Base-by-base conservation (phyloP, 164 flowering plant species). In the Platanus orientalis region DNA sequence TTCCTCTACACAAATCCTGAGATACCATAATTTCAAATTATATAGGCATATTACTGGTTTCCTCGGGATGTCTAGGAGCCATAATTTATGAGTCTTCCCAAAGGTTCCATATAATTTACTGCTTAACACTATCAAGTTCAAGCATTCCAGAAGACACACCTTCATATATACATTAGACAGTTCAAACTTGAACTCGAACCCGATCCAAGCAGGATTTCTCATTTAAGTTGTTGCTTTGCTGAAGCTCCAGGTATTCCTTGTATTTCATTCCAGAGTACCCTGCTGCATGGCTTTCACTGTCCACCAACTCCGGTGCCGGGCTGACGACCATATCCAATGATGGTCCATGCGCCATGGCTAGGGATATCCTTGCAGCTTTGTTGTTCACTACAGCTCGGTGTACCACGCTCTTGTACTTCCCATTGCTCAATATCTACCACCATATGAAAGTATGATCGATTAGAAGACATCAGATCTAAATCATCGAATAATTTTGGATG, bases 391-490 rank as follows among this genome's bases (percentile, higher is more conserved):
- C 70, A 0, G 83, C 92, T 51, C 87, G 71, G 50, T 86, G 92
- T 11, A 77, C 2, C 12, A 76, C 76, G 27, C 92, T 84, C 66
- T 79, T 89, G 79, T 83, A 84, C 70, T 73, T 83, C 48, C 96
- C 96, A 62, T 89, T 89, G 62, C 81, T 86, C 61, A 86, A 5
- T 63, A 89, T 81, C 96, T 84, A 62, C 14, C 23, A 75, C n/a
- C 9, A 51, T 19, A 47, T 6, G 20, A 3, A 16, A 45, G 5
- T 19, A 45, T 19, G 2, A 16, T 45, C 10, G 5, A 34, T 5
- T 34, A 34, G 10, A 5, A 34, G 10, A 5, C 5, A 34, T 34
- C 39, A 34, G 39, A 34, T 34, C 39, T 34, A 5, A 34, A 34
- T 34, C 39, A 34, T 10, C 39, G 10, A 34, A 34, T 10, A 34